phyloP scores from a whole-genome alignment of 2,329 filamentous ascomycete genomes.

The Penicillium aurantiogriseum region DNA sequence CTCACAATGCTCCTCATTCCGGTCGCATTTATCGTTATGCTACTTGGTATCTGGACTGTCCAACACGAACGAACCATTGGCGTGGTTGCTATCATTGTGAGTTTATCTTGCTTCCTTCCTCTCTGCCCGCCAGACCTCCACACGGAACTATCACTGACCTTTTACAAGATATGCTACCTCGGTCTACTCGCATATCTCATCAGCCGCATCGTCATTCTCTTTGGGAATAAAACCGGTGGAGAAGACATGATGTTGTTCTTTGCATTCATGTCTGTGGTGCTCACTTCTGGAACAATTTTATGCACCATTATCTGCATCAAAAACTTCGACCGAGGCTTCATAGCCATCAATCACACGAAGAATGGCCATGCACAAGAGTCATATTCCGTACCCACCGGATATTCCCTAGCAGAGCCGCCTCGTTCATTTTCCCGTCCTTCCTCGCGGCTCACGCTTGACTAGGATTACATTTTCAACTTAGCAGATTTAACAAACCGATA shows the following conservation, averaged over 20 bases:
- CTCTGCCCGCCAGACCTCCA: not conserved
- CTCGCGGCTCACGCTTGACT: conserved; percentile 1
- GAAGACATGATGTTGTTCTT: conserved; percentile 1
- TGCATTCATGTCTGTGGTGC: not conserved
- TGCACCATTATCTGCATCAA: not conserved
- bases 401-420: not conserved
- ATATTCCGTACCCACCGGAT: not conserved
- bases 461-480: not conserved
- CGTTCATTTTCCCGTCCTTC: not conserved
- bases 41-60: not conserved
- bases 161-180: not conserved
- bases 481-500: not conserved
- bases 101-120: not conserved
- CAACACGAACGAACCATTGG: too few species aligned
- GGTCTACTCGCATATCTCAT: not conserved
- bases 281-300: not conserved
- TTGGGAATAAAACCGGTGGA: not conserved
- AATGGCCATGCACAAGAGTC: not conserved
- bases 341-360: not conserved
- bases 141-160: not conserved
- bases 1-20: not conserved
- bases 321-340: conserved; percentile 1
- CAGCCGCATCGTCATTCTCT: not conserved
- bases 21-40: not conserved
- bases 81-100: not conserved